phyloP scores from a whole-genome alignment of 2,329 filamentous ascomycete species.

The Ambrosiella xylebori region DNA sequence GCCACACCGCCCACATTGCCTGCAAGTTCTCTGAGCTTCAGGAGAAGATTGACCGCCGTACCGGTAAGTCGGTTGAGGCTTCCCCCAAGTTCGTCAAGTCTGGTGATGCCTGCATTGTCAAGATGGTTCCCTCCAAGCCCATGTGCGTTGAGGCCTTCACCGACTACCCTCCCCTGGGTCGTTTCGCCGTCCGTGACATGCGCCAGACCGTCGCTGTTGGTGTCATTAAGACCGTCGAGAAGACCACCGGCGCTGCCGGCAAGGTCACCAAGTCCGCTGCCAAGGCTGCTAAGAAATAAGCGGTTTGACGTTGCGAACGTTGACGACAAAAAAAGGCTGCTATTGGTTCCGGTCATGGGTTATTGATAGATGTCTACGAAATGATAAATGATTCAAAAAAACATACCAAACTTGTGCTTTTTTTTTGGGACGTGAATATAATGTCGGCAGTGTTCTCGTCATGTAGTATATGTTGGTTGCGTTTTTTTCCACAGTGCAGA shows the following conservation, averaged over 20 bases:
- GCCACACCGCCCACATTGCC: slow-evolving; percentile 99
- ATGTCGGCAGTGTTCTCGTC: too few relatives aligned
- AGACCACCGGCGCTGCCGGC: slow-evolving; percentile 36
- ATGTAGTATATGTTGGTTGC: too few relatives aligned
- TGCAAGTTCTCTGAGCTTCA: slow-evolving; percentile 99
- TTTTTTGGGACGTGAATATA: too few relatives aligned
- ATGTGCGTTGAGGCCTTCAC: slow-evolving; percentile 99
- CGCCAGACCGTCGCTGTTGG: slow-evolving; percentile 76
- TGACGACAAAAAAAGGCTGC: slow-evolving; percentile 10
- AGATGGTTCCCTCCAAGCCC: slow-evolving; percentile 99
- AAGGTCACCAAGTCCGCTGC: slow-evolving; percentile 59
- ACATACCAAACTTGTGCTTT: background rate
- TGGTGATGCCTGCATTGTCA: slow-evolving; percentile 99
- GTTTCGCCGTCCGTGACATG: slow-evolving; percentile 99
- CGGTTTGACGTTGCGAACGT: slow-evolving; percentile 5
- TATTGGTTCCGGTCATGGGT: slow-evolving; percentile 3
- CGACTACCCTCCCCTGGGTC: slow-evolving; percentile 96
- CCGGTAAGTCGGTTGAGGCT: slow-evolving; percentile 88
- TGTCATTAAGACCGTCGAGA: slow-evolving; percentile 81
- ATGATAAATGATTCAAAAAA: slow-evolving; percentile 9
- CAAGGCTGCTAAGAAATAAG: slow-evolving; percentile 62
- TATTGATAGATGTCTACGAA: slow-evolving; percentile 8
- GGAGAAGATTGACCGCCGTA: slow-evolving; percentile 99
- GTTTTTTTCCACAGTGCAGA: too few relatives aligned
- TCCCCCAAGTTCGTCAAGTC: slow-evolving; percentile 99